Percentiles rank a stretch among this genome's conserved stretches.
Evolutionary conservation across 371 early-diverging fungal genomes (phyloP).

Genomic region (Mortierella sp.): DNA sequence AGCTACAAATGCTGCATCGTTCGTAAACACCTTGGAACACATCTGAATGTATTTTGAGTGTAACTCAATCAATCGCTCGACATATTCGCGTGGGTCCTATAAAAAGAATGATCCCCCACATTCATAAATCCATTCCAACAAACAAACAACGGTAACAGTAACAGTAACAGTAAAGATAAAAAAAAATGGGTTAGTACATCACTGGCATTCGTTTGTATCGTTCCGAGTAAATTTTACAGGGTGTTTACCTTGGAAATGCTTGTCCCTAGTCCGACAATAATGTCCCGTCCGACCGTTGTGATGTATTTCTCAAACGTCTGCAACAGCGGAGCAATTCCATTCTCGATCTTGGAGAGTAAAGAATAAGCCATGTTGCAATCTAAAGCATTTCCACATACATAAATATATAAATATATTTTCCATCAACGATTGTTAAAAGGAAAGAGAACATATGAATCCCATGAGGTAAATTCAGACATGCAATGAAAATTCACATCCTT

Average conservation of each 20-base stretch:
- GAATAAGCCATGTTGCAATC: slow-evolving; percentile 81
- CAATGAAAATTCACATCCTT: too few species aligned
- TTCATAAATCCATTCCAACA: slow-evolving; percentile 8
- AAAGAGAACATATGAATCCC: background rate
- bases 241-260: slow-evolving; percentile 66
- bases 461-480: too few species aligned
- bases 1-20: slow-evolving; percentile 79
- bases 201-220: too few species aligned
- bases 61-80: slow-evolving; percentile 70
- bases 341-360: slow-evolving; percentile 70
- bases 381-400: too few species aligned
- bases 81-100: slow-evolving; percentile 77
- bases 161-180: too few species aligned
- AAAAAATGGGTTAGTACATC: too few species aligned
- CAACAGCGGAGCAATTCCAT: slow-evolving; percentile 73
- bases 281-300: slow-evolving; percentile 65
- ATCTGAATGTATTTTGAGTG: slow-evolving; percentile 73
- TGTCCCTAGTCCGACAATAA: slow-evolving; percentile 63
- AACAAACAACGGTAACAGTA: background rate
- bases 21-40: slow-evolving; percentile 69
- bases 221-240: background rate
- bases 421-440: background rate
- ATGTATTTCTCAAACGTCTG: slow-evolving; percentile 73
- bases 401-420: background rate
- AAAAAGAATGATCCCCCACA: too few species aligned